Evolutionary conservation across 1,284 basidiomycete genomes (phyloP).

Genomic region (Peniophora sp.): DNA sequence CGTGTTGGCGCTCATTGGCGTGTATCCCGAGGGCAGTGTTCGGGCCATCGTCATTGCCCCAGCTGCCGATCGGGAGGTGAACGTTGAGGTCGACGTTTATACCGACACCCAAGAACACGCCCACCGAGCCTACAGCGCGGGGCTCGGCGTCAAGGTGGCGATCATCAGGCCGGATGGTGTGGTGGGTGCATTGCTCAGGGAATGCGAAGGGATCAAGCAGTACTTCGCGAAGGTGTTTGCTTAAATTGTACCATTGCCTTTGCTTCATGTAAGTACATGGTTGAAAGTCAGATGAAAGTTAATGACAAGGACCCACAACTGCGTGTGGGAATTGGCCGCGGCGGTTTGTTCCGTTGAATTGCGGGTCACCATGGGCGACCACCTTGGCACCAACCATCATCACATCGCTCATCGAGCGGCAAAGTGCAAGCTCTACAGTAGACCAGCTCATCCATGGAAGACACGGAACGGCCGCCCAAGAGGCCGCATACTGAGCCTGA

Average conservation of each 20-base stretch:
- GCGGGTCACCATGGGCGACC: no score
- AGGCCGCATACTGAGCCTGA: no score
- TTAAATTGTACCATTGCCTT: no score
- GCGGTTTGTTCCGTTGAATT: no score
- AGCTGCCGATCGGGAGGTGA: background rate
- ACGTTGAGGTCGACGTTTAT: constrained; percentile 4
- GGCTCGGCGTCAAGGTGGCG: constrained; percentile 22
- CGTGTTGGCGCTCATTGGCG: constrained; percentile 16
- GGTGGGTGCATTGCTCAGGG: constrained; percentile 28
- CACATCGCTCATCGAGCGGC: no score
- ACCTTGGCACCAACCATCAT: no score
- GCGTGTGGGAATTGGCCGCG: no score
- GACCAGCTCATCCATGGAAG: no score
- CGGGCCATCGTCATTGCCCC: constrained; percentile 17
- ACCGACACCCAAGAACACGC: constrained; percentile 18
- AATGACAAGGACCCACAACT: no score
- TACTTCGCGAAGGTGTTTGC: constrained; percentile 21
- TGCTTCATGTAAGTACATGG: constrained; percentile 21
- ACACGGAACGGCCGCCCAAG: no score
- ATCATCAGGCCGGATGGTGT: constrained; percentile 33
- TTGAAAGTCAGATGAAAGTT: no score
- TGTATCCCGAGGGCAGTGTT: constrained; percentile 11
- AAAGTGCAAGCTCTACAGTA: no score
- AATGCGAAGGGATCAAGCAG: constrained; percentile 18
- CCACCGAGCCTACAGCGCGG: constrained; percentile 25